A percentile compares a stretch with the other conserved stretches of the same genome.
phyloP scores from a whole-genome alignment of 495 filamentous ascomycete genomes.

The Cercophora newfieldiana region DNA sequence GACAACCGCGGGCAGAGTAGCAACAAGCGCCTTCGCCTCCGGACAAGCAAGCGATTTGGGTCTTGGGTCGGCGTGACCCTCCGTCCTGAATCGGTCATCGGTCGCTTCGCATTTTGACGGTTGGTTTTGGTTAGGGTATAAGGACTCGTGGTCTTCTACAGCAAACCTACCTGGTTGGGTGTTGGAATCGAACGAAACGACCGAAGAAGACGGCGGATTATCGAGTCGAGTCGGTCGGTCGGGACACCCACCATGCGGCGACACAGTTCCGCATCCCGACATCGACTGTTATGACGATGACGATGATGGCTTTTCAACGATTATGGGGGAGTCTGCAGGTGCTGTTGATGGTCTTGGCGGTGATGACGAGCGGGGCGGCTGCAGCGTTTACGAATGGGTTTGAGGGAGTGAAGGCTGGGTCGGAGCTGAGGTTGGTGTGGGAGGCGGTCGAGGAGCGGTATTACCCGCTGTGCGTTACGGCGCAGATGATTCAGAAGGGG shows the following conservation, averaged over 20 bases:
- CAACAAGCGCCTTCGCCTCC: neutral
- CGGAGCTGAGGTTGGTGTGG: conserved; percentile 33
- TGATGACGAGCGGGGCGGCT: neutral
- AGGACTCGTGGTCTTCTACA: neutral
- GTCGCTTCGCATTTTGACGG: neutral
- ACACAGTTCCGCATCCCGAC: neutral
- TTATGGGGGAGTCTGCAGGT: neutral
- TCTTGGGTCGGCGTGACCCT: neutral
- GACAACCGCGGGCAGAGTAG: neutral
- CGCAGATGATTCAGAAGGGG: conserved; percentile 37
- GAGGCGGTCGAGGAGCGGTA: conserved; percentile 25
- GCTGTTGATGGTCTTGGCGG: neutral
- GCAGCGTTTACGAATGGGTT: conserved; percentile 36
- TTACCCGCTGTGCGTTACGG: conserved; percentile 35
- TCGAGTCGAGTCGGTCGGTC: neutral
- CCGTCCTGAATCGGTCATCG: neutral
- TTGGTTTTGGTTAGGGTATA: neutral
- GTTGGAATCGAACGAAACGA: neutral
- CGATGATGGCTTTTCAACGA: conserved; percentile 5
- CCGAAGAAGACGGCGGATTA: neutral
- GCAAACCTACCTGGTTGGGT: too few relatives aligned
- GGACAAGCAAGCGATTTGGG: neutral
- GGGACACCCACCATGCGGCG: conserved; percentile 1
- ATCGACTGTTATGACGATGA: neutral
- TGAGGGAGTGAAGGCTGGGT: conserved; percentile 25